Conservation (phyloP, 176 grass and related monocot species). For the Zea mays region DNA sequence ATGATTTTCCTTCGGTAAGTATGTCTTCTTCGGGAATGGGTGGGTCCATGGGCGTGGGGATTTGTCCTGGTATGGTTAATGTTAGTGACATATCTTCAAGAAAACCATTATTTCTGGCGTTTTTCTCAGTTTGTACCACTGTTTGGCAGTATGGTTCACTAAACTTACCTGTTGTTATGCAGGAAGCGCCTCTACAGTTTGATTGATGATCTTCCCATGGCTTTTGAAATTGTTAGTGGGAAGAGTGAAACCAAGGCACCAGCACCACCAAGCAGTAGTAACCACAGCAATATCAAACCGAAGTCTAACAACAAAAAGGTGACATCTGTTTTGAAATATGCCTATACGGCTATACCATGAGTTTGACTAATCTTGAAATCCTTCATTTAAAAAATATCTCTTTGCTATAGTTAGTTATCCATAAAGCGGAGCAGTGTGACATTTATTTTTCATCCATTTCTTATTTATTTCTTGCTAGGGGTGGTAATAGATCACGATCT, state of each 20-base stretch:
- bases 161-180: slow-evolving; percentile 10
- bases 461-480: too few relatives aligned
- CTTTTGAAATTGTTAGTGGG: slow-evolving; percentile 77
- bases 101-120: not conserved
- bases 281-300: slow-evolving; percentile 78
- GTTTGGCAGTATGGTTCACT: not conserved
- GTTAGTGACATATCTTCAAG: not conserved
- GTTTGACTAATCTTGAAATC: not conserved
- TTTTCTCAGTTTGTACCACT: not conserved
- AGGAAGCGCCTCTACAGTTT: slow-evolving; percentile 92
- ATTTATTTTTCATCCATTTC: not conserved
- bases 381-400: not conserved
- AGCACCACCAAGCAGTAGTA: slow-evolving; percentile 41
- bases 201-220: slow-evolving; percentile 86
- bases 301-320: slow-evolving; percentile 82
- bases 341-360: not conserved
- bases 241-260: slow-evolving; percentile 68
- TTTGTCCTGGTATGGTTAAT: not conserved
- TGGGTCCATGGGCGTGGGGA: not conserved
- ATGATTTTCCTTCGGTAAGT: too few relatives aligned
- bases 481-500: too few relatives aligned
- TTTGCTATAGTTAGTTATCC: not conserved
- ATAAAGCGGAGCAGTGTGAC: not conserved
- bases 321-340: not conserved
- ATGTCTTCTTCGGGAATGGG: not conserved